Evolutionary conservation across 2,329 filamentous ascomycete genomes (phyloP).

Genomic region (Botrytis sinoallii): DNA sequence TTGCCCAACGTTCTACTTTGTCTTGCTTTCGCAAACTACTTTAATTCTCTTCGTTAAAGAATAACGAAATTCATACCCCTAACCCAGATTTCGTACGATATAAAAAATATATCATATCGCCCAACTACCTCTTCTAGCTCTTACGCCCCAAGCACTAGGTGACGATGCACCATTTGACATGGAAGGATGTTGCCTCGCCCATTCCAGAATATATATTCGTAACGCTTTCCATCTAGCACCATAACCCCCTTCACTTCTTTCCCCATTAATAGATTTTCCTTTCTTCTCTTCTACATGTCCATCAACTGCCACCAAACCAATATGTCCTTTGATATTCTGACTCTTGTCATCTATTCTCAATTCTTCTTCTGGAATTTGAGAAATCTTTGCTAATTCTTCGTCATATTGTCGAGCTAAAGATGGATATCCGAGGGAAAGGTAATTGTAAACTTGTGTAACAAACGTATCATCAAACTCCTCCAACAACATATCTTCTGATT

Average conservation of each 20-base stretch:
- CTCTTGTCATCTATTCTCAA: constrained; percentile 69
- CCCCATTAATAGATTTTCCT: constrained; percentile 42
- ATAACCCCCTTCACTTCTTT: constrained; percentile 28
- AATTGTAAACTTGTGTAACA: constrained; percentile 96
- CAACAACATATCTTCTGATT: constrained; percentile 41
- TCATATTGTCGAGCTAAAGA: constrained; percentile 81
- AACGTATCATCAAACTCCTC: constrained; percentile 78
- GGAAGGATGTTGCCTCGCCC: constrained; percentile 81
- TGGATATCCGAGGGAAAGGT: constrained; percentile 88
- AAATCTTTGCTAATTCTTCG: constrained; percentile 79
- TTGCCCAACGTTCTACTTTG: background rate
- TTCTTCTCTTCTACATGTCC: constrained; percentile 15
- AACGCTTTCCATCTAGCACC: constrained; percentile 82
- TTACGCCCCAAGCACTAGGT: constrained; percentile 64
- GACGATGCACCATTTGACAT: constrained; percentile 55
- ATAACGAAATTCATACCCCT: background rate
- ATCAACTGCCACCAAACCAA: constrained; percentile 53
- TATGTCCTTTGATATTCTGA: constrained; percentile 68
- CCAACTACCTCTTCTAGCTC: constrained; percentile 68
- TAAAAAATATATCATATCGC: constrained; percentile 54
- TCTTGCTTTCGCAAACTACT: background rate
- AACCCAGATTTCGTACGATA: background rate
- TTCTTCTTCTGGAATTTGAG: constrained; percentile 63
- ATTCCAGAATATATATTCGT: constrained; percentile 79
- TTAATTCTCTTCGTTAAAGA: background rate